Base-by-base conservation (phyloP, 139 green algal genomes). In the Desmodesmus armatus region DNA sequence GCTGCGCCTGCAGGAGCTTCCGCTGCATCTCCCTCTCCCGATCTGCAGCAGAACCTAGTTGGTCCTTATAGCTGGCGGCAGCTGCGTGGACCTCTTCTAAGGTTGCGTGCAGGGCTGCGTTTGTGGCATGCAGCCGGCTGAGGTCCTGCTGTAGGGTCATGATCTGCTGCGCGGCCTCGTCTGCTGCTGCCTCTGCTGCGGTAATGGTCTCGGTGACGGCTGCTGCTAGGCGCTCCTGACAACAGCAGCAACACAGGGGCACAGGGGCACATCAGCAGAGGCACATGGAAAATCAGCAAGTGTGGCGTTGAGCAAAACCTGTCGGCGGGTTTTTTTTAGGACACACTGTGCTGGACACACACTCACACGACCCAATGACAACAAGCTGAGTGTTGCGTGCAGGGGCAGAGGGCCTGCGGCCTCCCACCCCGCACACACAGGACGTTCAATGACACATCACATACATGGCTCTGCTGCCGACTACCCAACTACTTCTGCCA, bases 1-100 rank as follows among this genome's bases (percentile, higher is more conserved):
- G 74, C 73, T 89, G 88, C 23, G 88, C 86, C 62, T 80, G 44
- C 58, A 88, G 58, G 74, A 89, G n/a, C 79, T 82, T 58, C 44
- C 89, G 80, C 62, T 91, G 87, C 72, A 89, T 78, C 67, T 92
- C 88, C 44, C 87, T 66, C 49, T 94, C 88, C 6, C 81, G 74
- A 39, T 90, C 85, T 29, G 78, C 87, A 25, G 84, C 72, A 9
- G 83, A 58, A 27, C 85, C 66, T 63, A 94, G 63, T 74, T 91
- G 91, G 63, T 92, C 91, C 90, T 80, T 31, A 21, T 75, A 71
- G 47, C 81, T 80, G 25, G 78, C 78, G 53, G 78, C 78, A 53
- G 62, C 78, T 77, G 78, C 63, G 41, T 73, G 41, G 51, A 85
- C 51, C 35, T 66, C 85, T 27, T 82, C 83, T 49, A 88, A 37